These are phyloP conservation scores for Cordyceps farinosa DNA, from an alignment of 2,329 filamentous ascomycete species.

Conservation along the genomic window DNA sequence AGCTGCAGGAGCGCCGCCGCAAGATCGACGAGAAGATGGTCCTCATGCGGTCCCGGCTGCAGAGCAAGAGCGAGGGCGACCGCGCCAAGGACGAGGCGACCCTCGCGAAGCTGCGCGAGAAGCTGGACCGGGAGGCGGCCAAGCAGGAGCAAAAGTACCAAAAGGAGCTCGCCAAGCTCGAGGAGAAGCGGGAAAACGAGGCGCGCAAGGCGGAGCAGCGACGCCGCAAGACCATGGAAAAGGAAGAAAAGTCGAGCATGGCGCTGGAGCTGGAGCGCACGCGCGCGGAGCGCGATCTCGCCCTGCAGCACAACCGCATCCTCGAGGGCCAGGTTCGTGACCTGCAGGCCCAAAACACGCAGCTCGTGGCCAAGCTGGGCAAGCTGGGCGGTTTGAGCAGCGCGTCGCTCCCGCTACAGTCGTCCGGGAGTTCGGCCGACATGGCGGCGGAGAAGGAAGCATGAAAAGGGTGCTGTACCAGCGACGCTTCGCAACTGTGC, in stretches of 20 bases:
- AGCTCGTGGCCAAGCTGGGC: slow-evolving; percentile 53
- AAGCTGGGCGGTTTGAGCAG: slow-evolving; percentile 30
- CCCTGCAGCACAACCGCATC: slow-evolving; percentile 50
- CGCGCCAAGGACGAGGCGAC: slow-evolving; percentile 48
- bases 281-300: slow-evolving; percentile 50
- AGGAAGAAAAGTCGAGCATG: slow-evolving; percentile 49
- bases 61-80: slow-evolving; percentile 44
- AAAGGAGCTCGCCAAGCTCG: slow-evolving; percentile 60
- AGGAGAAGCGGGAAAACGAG: slow-evolving; percentile 61
- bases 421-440: not conserved
- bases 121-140: slow-evolving; percentile 58
- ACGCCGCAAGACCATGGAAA: slow-evolving; percentile 48
- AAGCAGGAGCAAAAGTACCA: slow-evolving; percentile 66
- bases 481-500: not conserved
- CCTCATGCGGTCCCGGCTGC: slow-evolving; percentile 49
- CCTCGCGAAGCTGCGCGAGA: slow-evolving; percentile 57
- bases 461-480: not conserved
- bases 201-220: slow-evolving; percentile 55
- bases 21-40: slow-evolving; percentile 62
- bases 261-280: slow-evolving; percentile 51
- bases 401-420: not conserved
- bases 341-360: slow-evolving; percentile 58
- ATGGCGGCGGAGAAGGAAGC: not conserved
- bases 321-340: slow-evolving; percentile 54
- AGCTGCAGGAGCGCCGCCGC: slow-evolving; percentile 56